A percentile compares a stretch with the other conserved stretches of the same genome.
Evolutionary conservation across 108 stramenopile species (phyloP).

Genomic region (Stephanodiscus minutulus): DNA sequence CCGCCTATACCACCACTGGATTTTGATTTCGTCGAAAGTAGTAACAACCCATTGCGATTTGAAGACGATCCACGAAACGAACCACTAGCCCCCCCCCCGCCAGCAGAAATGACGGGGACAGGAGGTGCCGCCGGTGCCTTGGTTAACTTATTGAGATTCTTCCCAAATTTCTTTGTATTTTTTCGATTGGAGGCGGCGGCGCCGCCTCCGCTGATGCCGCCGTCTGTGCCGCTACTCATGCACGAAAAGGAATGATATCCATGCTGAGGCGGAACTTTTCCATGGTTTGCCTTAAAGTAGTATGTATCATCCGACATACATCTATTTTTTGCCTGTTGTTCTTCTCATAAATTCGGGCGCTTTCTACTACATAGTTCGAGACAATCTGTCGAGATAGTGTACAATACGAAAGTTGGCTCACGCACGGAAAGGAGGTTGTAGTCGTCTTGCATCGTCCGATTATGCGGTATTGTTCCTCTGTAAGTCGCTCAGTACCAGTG

Average conservation of each 20-base stretch:
- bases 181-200: conserved; percentile 23
- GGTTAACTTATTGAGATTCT: conserved; percentile 85
- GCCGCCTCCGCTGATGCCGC: conserved; percentile 21
- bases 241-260: conserved; percentile 8
- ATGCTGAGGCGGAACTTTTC: neutral
- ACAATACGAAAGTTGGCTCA: neutral
- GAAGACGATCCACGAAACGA: conserved; percentile 32
- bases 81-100: conserved; percentile 22
- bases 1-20: conserved; percentile 22
- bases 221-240: conserved; percentile 35
- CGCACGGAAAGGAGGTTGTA: neutral
- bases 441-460: neutral
- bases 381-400: neutral
- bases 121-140: conserved; percentile 66
- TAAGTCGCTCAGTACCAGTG: neutral
- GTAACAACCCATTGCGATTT: conserved; percentile 69
- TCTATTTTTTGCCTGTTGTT: neutral
- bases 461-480: neutral
- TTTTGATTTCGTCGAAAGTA: conserved; percentile 75
- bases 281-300: neutral
- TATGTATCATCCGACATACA: too few relatives aligned
- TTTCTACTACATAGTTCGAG: neutral
- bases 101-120: conserved; percentile 27
- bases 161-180: conserved; percentile 75
- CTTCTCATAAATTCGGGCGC: neutral